A percentile compares a stretch with the other conserved stretches of the same genome.
These are phyloP conservation scores for Cyclostephanos tholiformis DNA, from an alignment of 108 stramenopile species.

Conservation along the genomic window DNA sequence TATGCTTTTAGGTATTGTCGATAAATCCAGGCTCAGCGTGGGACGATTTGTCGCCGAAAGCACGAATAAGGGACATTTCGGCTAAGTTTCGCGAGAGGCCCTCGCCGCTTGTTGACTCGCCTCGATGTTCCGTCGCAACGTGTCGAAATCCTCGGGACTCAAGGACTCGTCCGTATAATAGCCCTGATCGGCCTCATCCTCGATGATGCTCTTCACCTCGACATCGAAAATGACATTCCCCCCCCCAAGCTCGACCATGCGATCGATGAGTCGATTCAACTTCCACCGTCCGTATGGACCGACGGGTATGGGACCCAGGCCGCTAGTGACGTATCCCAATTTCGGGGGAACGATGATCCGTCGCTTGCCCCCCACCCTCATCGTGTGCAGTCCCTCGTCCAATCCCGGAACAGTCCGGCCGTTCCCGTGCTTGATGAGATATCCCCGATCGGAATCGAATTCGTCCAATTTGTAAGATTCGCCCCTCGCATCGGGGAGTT, in stretches of 20 bases:
- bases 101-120: slow-evolving; percentile 34
- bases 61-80: no score
- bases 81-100: slow-evolving; percentile 1
- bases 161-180: slow-evolving; percentile 78
- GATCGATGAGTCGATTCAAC: slow-evolving; percentile 62
- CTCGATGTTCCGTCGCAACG: slow-evolving; percentile 48
- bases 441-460: slow-evolving; percentile 64
- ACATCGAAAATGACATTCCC: slow-evolving; percentile 84
- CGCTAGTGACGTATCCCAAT: slow-evolving; percentile 69
- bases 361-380: slow-evolving; percentile 75
- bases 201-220: slow-evolving; percentile 55
- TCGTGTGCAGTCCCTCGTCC: slow-evolving; percentile 86
- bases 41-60: no score
- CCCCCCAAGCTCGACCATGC: slow-evolving; percentile 73
- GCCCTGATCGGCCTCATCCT: slow-evolving; percentile 90
- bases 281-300: slow-evolving; percentile 67
- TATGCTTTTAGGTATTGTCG: no score
- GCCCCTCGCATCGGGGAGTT: slow-evolving; percentile 68
- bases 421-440: slow-evolving; percentile 87
- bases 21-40: no score
- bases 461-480: slow-evolving; percentile 42
- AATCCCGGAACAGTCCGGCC: slow-evolving; percentile 77
- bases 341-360: slow-evolving; percentile 86
- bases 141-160: slow-evolving; percentile 65
- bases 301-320: slow-evolving; percentile 77